A percentile compares a stretch with the other conserved stretches of the same genome.
Conservation (phyloP, 352 stramenopile genomes). For the Phytophthora syringae region DNA sequence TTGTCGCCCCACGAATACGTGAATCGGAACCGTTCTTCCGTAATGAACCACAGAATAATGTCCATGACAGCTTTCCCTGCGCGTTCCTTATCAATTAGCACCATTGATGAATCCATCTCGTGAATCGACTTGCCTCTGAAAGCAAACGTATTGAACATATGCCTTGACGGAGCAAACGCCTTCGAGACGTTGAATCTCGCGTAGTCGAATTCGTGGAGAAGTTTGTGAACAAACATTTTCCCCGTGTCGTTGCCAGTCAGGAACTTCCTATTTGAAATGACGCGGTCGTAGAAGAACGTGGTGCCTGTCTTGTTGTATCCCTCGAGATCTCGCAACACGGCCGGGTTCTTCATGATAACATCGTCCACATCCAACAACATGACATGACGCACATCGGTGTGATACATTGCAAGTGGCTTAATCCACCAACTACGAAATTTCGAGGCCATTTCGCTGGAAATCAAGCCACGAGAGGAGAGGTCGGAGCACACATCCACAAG, state of each 20-base stretch:
- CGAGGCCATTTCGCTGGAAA: conserved; percentile 13
- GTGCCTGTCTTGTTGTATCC: conserved; percentile 56
- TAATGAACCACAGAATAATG: conserved; percentile 43
- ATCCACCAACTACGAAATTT: conserved; percentile 53
- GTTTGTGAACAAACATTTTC: conserved; percentile 43
- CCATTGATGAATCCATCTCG: conserved; percentile 72
- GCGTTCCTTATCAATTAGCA: conserved; percentile 55
- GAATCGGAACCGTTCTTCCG: conserved; percentile 37
- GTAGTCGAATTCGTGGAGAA: conserved; percentile 58
- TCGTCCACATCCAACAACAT: conserved; percentile 62
- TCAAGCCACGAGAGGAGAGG: conserved; percentile 20
- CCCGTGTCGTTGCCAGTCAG: conserved; percentile 43
- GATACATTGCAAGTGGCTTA: conserved; percentile 49
- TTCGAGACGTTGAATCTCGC: conserved; percentile 38
- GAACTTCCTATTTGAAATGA: conserved; percentile 46
- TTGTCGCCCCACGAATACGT: conserved; percentile 52
- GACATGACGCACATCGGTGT: conserved; percentile 43
- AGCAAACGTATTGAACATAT: conserved; percentile 51
- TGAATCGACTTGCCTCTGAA: conserved; percentile 54
- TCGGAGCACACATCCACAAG: conserved; percentile 51
- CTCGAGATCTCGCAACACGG: conserved; percentile 37
- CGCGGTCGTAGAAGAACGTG: conserved; percentile 72
- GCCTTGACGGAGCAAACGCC: conserved; percentile 32
- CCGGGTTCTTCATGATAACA: conserved; percentile 53
- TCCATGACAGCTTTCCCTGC: conserved; percentile 38